Conservation (phyloP, 495 filamentous ascomycete genomes). For the Parathielavia appendiculata region DNA sequence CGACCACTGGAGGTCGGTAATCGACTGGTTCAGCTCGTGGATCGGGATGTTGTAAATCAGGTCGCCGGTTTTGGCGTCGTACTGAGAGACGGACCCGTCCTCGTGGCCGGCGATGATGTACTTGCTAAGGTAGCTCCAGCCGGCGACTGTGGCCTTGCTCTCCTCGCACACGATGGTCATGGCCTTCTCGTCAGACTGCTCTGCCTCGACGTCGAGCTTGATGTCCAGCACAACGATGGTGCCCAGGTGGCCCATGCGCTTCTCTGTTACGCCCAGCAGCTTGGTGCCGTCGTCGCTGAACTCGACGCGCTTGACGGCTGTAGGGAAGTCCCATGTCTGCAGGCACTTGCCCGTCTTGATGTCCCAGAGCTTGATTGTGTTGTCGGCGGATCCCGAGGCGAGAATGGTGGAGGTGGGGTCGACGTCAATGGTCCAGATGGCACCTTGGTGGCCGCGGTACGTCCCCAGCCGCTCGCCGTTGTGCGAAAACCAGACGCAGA, state of each 20-base stretch:
- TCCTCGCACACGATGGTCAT: conserved; percentile 85
- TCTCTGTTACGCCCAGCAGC: conserved; percentile 90
- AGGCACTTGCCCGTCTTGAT: conserved; percentile 86
- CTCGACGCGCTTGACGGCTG: conserved; percentile 92
- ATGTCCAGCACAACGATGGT: conserved; percentile 90
- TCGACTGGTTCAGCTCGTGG: conserved; percentile 76
- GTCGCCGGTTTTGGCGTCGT: conserved; percentile 89
- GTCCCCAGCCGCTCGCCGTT: conserved; percentile 94
- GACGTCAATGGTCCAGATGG: conserved; percentile 97
- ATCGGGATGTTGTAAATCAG: conserved; percentile 69
- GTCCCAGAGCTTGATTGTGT: conserved; percentile 96
- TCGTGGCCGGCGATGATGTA: conserved; percentile 98
- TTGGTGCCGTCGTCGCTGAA: conserved; percentile 88
- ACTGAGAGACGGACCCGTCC: conserved; percentile 89
- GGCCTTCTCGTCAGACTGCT: conserved; percentile 73
- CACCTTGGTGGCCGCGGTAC: conserved; percentile 94
- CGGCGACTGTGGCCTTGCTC: conserved; percentile 94
- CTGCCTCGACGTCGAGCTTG: conserved; percentile 68
- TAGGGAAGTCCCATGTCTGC: conserved; percentile 95
- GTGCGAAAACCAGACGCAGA: conserved; percentile 90
- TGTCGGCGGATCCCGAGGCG: conserved; percentile 93
- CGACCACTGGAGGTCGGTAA: conserved; percentile 94
- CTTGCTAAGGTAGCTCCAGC: conserved; percentile 85
- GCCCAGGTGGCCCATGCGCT: conserved; percentile 91
- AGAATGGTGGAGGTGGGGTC: conserved; percentile 91